Conservation (phyloP, 2,329 filamentous ascomycete species). For the Cadophora malorum region DNA sequence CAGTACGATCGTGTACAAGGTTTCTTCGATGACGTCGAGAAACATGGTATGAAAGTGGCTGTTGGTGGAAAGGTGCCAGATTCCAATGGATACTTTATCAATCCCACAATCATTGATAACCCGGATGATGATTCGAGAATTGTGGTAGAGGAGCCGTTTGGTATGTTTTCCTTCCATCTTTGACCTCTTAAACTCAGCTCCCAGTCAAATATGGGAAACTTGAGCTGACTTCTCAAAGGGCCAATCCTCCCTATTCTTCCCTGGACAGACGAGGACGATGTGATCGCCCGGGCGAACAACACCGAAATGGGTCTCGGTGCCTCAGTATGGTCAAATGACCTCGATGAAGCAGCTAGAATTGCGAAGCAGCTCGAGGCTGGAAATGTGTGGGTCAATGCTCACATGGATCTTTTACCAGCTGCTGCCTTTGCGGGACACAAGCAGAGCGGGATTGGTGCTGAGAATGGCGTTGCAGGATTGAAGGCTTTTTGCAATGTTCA, state of each 20-base stretch:
- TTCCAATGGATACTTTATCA: constrained; percentile 60
- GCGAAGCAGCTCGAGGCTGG: constrained; percentile 62
- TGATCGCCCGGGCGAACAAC: constrained; percentile 62
- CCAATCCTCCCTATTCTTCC: constrained; percentile 24
- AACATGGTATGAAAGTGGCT: constrained; percentile 58
- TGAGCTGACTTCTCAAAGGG: background rate
- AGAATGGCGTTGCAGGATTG: constrained; percentile 33
- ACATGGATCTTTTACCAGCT: constrained; percentile 53
- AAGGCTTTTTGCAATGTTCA: constrained; percentile 35
- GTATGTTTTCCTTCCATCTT: background rate
- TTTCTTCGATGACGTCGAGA: constrained; percentile 61
- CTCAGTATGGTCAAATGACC: constrained; percentile 63
- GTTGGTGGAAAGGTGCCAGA: constrained; percentile 50
- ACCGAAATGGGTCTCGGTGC: constrained; percentile 60
- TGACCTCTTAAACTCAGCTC: too few species aligned
- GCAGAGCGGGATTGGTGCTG: constrained; percentile 44
- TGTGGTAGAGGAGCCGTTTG: constrained; percentile 66
- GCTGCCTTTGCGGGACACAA: constrained; percentile 47
- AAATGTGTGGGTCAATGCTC: constrained; percentile 66
- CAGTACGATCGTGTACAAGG: constrained; percentile 66
- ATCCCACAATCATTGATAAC: constrained; percentile 64
- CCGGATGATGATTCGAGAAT: constrained; percentile 61
- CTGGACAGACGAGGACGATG: constrained; percentile 49
- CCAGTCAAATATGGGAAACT: background rate
- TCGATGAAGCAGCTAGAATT: constrained; percentile 57